Evolutionary conservation across 2,329 filamentous ascomycete species (phyloP), one percentile per base, ranked within the genome.

Genomic region (Tricladium varicosporioides): DNA sequence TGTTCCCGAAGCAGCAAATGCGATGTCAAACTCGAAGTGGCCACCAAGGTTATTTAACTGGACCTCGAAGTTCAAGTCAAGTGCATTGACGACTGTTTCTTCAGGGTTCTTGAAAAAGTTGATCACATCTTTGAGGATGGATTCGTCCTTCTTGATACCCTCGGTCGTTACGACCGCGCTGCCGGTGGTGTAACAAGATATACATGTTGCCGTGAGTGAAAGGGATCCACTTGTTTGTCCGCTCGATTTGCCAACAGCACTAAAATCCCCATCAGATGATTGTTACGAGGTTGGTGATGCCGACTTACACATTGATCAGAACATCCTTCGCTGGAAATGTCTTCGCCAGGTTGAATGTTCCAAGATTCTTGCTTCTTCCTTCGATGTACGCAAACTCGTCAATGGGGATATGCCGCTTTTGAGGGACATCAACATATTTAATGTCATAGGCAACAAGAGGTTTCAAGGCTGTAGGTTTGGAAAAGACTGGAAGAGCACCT

Each of bases 141-240:
- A 47, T 14, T 53, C 54, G 15, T 61, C 40, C 51, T 58, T 60
- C 11, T 56, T 48, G n/a, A 64, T 53, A 8, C 63, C 65, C 9
- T 61, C 56, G 10, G 58, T 66, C 2, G 59, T 60, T n/a, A 67
- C 52, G 36, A 61, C 51, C 18, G 59, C 64, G 13, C 50, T 61
- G 40, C 65, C 65, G 55, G 61, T 66, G 15, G 65, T 65, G 47
- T 57, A 51, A 47, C 65, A 67, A 15, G 64, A 62, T 10, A 64
- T 36, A 51, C 65, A 67, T 18, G 31, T 50, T 8, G 44, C 58
- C 8, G 50, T 54, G 9, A 57, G 19, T n/a, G 44, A 48, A 22
- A 49, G 7, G 9, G 14, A 15, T 11, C 15, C 50, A 45, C 49
- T 53, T 8, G 50, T 36, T 13, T 15, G 3, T 13, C 45, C 50